Conservation (phyloP, 2,329 filamentous ascomycete species). For the Xylariaceae sp. region DNA sequence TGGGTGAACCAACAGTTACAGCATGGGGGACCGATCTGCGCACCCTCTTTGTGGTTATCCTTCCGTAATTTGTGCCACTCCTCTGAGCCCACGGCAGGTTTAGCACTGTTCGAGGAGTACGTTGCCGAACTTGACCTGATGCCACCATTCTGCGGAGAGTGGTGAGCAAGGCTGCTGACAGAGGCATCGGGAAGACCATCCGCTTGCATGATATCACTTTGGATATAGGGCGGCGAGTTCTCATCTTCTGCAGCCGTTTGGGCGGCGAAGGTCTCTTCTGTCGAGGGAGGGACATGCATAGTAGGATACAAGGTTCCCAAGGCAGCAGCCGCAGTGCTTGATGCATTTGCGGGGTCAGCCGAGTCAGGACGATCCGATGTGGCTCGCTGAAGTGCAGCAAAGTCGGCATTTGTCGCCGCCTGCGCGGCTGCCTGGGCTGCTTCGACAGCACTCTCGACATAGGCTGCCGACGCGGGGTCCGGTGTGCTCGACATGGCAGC, state of each 20-base stretch:
- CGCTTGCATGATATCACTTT: constrained; percentile 27
- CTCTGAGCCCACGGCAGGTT: constrained; percentile 88
- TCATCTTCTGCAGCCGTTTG: constrained; percentile 34
- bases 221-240: constrained; percentile 26
- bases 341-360: constrained; percentile 45
- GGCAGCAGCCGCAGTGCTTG: constrained; percentile 52
- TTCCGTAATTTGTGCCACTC: constrained; percentile 98
- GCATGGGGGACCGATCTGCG: background rate
- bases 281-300: constrained; percentile 48
- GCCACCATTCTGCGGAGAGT: constrained; percentile 32
- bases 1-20: background rate
- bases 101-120: constrained; percentile 41
- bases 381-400: constrained; percentile 49
- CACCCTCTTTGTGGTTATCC: constrained; percentile 98
- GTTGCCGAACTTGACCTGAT: constrained; percentile 24
- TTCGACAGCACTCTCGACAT: constrained; percentile 48
- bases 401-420: constrained; percentile 40
- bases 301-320: constrained; percentile 52
- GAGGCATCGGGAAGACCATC: constrained; percentile 29
- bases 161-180: constrained; percentile 14
- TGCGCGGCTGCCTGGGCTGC: constrained; percentile 32
- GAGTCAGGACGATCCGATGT: constrained; percentile 38
- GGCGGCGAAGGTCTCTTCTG: constrained; percentile 53
- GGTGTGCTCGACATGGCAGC: constrained; percentile 34
- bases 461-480: constrained; percentile 39